A percentile compares a stretch with the other conserved stretches of the same genome.
phyloP scores from a whole-genome alignment of 495 filamentous ascomycete genomes.

The Gamarada debralockiae region DNA sequence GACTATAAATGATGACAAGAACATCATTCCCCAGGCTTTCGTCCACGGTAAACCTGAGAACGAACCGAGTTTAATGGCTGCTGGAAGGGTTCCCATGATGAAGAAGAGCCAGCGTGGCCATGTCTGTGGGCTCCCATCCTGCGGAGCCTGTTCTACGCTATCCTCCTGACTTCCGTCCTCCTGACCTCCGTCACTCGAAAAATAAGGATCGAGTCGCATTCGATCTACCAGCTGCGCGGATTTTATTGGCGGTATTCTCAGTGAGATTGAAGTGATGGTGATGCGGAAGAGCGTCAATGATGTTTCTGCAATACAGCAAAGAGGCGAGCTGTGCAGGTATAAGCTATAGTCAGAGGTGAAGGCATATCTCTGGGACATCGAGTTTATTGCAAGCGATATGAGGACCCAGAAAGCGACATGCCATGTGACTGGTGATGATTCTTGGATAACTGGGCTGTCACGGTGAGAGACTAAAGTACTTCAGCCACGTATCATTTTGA shows the following conservation, averaged over 20 bases:
- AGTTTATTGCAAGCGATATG: neutral
- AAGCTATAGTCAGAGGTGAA: neutral
- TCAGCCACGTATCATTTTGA: too few species aligned
- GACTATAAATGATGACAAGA: neutral
- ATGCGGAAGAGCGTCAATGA: neutral
- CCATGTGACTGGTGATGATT: constrained; percentile 3
- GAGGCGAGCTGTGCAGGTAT: neutral
- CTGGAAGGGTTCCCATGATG: constrained; percentile 1
- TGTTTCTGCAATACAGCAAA: neutral
- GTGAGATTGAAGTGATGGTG: too few species aligned
- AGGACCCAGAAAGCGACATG: constrained; percentile 1
- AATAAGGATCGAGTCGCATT: neutral
- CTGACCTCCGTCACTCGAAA: neutral
- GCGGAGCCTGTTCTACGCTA: neutral
- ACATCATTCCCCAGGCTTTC: constrained; percentile 5
- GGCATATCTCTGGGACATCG: neutral
- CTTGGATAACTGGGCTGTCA: too few species aligned
- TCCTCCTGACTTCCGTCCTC: too few species aligned
- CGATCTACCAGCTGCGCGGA: neutral
- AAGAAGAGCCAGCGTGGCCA: constrained; percentile 7
- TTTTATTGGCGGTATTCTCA: neutral
- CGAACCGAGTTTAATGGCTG: constrained; percentile 8
- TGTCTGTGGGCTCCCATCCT: neutral
- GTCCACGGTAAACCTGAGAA: neutral
- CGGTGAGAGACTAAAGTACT: too few species aligned